Percentiles rank a stretch among this genome's conserved stretches.
These are phyloP conservation scores for Aspergillus taichungensis DNA, from an alignment of 495 filamentous ascomycete species.

Conservation along the genomic window DNA sequence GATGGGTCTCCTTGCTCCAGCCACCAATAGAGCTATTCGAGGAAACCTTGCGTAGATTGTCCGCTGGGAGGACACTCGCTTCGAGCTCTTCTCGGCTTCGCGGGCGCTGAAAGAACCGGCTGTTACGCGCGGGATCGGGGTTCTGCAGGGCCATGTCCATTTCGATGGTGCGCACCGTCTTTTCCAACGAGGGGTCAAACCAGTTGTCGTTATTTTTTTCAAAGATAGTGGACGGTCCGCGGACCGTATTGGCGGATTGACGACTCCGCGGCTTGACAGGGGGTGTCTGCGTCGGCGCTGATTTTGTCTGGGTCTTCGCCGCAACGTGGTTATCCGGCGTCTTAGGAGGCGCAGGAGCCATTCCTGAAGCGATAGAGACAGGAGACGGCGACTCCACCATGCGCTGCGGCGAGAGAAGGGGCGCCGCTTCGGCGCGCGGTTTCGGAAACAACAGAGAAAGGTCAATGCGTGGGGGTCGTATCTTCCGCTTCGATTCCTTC, in stretches of 20 bases:
- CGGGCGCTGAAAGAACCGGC: conserved; percentile 4
- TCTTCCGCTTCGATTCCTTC: conserved; percentile 34
- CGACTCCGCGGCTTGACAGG: neutral
- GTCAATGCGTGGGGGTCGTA: conserved; percentile 35
- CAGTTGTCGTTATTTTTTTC: conserved; percentile 18
- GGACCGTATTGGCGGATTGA: neutral
- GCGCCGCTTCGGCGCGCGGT: conserved; percentile 22
- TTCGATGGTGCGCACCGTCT: conserved; percentile 28
- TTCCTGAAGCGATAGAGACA: conserved; percentile 28
- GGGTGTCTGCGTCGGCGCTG: conserved; percentile 12
- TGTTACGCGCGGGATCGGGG: neutral
- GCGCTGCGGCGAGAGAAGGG: conserved; percentile 37
- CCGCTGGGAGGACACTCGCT: conserved; percentile 12
- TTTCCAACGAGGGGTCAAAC: conserved; percentile 23
- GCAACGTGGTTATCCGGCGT: conserved; percentile 8
- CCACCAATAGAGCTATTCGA: conserved; percentile 14
- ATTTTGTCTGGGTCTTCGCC: conserved; percentile 20
- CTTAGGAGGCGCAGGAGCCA: conserved; percentile 10
- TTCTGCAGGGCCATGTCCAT: conserved; percentile 30
- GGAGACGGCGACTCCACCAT: conserved; percentile 38
- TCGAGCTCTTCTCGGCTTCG: conserved; percentile 20
- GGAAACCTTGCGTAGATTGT: conserved; percentile 7
- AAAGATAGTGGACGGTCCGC: conserved; percentile 13
- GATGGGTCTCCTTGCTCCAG: conserved; percentile 15
- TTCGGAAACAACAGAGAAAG: conserved; percentile 41